Base-by-base conservation (phyloP, 495 filamentous ascomycete genomes). In the Xylaria flabelliformis region DNA sequence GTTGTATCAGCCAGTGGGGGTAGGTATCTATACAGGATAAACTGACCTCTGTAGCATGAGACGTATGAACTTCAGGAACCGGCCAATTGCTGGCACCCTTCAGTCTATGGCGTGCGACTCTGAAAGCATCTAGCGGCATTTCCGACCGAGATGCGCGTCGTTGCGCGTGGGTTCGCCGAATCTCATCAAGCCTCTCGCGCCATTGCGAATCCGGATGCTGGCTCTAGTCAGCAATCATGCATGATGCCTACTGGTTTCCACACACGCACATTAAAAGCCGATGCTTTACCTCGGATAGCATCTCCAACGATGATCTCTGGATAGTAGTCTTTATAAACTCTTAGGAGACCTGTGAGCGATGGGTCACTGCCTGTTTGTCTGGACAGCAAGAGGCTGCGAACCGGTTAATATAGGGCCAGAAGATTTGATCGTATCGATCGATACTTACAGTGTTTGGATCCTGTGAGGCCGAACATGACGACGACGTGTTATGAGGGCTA, bases 251-350 rank as follows among this genome's bases (percentile, higher is more conserved):
- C 32, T 13, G 8, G 19, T 51, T 42, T 64, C 24, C 19, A 36
- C 15, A n/a, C n/a, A 63, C 69, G 65, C 78, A 85, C 88, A 74
- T 86, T 90, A 76, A 90, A 90, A 29, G 87, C 77, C 21, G 88
- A 84, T 26, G 87, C 85, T 69, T 84, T 84, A 13, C 84, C 86
- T 70, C 82, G 83, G 26, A 85, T 85, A 19, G 85, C 80, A 76
- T 90, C 89, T 44, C 90, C 91, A n/a, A 95, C 82, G 70, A 97
- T 91, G 62, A 97, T 91, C 80, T 97, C 93, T 7, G 94, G 94
- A 76, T 94, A 96, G 76, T 95, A 96, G 77, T 94, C 93, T 75
- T 96, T 96, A 82, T 91, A 97, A 9, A 94, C 86, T 69, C 89
- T 88, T 34, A 97, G 84, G n/a, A 97, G 85, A n/a, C 91, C 91